These are phyloP conservation scores for Phytophthora foliorum DNA, from an alignment of 352 stramenopile species.

Conservation along the genomic window DNA sequence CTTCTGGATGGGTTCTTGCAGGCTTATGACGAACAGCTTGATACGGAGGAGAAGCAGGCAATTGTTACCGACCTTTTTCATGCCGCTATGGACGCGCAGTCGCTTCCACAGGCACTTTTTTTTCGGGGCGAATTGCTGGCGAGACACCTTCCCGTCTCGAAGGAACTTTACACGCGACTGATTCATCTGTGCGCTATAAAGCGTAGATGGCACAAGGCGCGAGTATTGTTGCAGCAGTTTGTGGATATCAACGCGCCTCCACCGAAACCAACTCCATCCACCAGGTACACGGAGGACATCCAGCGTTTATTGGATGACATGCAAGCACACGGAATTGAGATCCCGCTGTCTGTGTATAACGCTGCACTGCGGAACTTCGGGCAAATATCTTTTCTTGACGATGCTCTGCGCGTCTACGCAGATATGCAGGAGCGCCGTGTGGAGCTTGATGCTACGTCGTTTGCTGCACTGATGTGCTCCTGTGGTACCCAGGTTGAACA, in stretches of 20 bases:
- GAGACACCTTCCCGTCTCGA: constrained; percentile 39
- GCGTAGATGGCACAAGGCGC: constrained; percentile 66
- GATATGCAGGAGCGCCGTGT: constrained; percentile 55
- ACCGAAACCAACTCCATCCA: constrained; percentile 41
- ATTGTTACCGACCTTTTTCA: constrained; percentile 56
- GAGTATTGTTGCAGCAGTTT: constrained; percentile 61
- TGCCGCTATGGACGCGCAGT: constrained; percentile 49
- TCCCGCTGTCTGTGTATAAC: constrained; percentile 63
- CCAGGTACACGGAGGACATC: constrained; percentile 63
- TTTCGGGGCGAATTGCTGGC: constrained; percentile 63
- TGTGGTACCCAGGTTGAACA: constrained; percentile 53
- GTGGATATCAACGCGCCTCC: constrained; percentile 47
- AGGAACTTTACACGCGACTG: constrained; percentile 52
- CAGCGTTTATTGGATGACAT: constrained; percentile 59
- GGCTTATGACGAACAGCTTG: constrained; percentile 49
- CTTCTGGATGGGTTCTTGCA: constrained; percentile 57
- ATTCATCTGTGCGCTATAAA: constrained; percentile 59
- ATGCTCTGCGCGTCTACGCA: constrained; percentile 51
- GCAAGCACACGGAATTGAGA: constrained; percentile 43
- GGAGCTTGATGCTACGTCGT: constrained; percentile 60
- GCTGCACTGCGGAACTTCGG: constrained; percentile 72
- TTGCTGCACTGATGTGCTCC: constrained; percentile 60
- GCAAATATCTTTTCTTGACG: constrained; percentile 41
- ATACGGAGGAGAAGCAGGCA: constrained; percentile 46
- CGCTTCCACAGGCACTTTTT: constrained; percentile 64